phyloP scores from a whole-genome alignment of 164 flowering plant species.

The Chloranthus sessilifolius region DNA sequence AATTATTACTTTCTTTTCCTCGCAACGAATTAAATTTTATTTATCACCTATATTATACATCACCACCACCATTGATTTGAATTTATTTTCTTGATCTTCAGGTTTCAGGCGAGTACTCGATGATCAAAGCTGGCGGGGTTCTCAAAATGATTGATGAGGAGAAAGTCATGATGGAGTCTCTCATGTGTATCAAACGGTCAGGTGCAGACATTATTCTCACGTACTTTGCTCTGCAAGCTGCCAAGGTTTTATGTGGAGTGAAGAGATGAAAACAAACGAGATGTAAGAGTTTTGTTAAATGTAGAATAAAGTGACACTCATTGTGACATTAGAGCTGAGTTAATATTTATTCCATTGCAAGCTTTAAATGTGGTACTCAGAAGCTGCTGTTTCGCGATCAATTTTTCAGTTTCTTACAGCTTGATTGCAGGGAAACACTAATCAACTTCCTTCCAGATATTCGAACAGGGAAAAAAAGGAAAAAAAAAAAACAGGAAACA shows the following conservation, averaged over 20 bases:
- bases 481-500: background rate
- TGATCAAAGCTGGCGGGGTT: constrained; percentile 90
- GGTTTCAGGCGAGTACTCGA: constrained; percentile 98
- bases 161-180: constrained; percentile 90
- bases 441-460: constrained; percentile 10
- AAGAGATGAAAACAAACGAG: constrained; percentile 44
- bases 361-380: constrained; percentile 12
- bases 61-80: background rate
- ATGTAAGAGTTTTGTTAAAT: background rate
- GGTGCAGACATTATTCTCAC: constrained; percentile 94
- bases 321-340: background rate
- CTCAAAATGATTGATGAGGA: constrained; percentile 94
- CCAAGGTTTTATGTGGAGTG: constrained; percentile 70
- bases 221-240: constrained; percentile 92
- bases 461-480: background rate
- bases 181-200: constrained; percentile 86
- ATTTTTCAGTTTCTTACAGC: constrained; percentile 14
- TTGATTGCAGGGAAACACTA: constrained; percentile 8
- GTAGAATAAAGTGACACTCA: background rate
- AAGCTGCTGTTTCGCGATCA: constrained; percentile 17
- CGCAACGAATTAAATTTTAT: background rate
- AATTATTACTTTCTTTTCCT: background rate
- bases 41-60: background rate
- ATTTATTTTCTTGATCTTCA: constrained; percentile 18
- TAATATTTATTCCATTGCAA: background rate